Percentiles rank a stretch among this genome's conserved stretches.
phyloP scores from a whole-genome alignment of 768 basidiomycete species.

The Tylopilus balloui region DNA sequence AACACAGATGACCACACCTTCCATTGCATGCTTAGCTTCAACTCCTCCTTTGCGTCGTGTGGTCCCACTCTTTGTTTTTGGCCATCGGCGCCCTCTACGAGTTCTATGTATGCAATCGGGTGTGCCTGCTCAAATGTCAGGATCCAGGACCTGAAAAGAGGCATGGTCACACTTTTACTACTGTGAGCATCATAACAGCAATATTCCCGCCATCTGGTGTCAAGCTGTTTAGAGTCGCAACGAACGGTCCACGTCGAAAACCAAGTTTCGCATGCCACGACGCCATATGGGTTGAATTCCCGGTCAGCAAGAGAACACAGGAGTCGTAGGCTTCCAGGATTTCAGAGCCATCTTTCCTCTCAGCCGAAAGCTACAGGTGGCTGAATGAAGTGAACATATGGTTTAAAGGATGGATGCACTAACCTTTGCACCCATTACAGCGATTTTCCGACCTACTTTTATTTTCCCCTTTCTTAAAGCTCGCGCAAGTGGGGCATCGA shows the following conservation, averaged over 20 bases:
- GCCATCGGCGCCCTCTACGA: slow-evolving; percentile 46
- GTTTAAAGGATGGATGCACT: slow-evolving; percentile 22
- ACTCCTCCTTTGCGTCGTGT: slow-evolving; percentile 67
- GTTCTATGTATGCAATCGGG: slow-evolving; percentile 79
- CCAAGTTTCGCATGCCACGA: slow-evolving; percentile 90
- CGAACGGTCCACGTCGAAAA: slow-evolving; percentile 58
- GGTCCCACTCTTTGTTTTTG: slow-evolving; percentile 54
- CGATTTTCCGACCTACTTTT: slow-evolving; percentile 77
- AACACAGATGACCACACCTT: slow-evolving; percentile 42
- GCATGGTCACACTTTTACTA: slow-evolving; percentile 51
- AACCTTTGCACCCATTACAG: slow-evolving; percentile 75
- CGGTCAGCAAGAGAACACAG: slow-evolving; percentile 61
- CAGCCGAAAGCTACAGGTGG: slow-evolving; percentile 53
- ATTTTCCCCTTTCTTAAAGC: slow-evolving; percentile 67
- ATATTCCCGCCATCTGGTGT: slow-evolving; percentile 79
- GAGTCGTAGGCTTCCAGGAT: slow-evolving; percentile 76
- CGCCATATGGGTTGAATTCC: slow-evolving; percentile 83
- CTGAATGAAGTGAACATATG: not conserved
- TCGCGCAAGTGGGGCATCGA: slow-evolving; percentile 69
- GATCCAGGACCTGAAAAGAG: not conserved
- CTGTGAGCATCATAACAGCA: slow-evolving; percentile 65
- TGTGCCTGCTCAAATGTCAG: slow-evolving; percentile 43
- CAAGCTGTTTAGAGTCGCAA: slow-evolving; percentile 76
- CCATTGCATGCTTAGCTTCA: slow-evolving; percentile 58
- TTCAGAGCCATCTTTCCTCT: slow-evolving; percentile 74